Evolutionary conservation across 2,329 filamentous ascomycete species (phyloP).

Genomic region (Fusarium albidum): DNA sequence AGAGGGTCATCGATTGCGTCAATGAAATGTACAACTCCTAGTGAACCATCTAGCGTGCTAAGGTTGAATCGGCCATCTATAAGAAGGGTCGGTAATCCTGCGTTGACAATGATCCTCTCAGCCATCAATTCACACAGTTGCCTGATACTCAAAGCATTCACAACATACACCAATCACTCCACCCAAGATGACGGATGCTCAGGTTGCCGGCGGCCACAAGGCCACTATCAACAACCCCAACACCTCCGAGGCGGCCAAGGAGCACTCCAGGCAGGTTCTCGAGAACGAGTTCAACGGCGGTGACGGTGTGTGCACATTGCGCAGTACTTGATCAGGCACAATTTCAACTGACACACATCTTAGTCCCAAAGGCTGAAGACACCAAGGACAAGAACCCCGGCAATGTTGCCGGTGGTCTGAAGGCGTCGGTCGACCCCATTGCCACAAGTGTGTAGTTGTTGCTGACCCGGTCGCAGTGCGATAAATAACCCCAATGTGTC

Average conservation of each 20-base stretch:
- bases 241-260: conserved; percentile 62
- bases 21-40: conserved; percentile 18
- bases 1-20: conserved; percentile 31
- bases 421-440: conserved; percentile 51
- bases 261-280: conserved; percentile 62
- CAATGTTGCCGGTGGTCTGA: conserved; percentile 61
- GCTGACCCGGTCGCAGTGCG: conserved; percentile 47
- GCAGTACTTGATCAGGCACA: neutral
- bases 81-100: conserved; percentile 20
- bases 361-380: conserved; percentile 45
- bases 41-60: too few species aligned
- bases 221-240: conserved; percentile 66
- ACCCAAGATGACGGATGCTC: conserved; percentile 57
- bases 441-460: too few species aligned
- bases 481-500: conserved; percentile 65
- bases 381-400: conserved; percentile 59
- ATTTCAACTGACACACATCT: neutral
- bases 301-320: conserved; percentile 39
- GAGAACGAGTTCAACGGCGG: conserved; percentile 57
- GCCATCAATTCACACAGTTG: conserved; percentile 6
- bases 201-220: conserved; percentile 66
- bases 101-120: neutral
- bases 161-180: conserved; percentile 10
- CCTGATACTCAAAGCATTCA: neutral
- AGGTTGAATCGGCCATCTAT: conserved; percentile 20